phyloP scores from a whole-genome alignment of 768 basidiomycete genomes.

The Leccinum variicolor region DNA sequence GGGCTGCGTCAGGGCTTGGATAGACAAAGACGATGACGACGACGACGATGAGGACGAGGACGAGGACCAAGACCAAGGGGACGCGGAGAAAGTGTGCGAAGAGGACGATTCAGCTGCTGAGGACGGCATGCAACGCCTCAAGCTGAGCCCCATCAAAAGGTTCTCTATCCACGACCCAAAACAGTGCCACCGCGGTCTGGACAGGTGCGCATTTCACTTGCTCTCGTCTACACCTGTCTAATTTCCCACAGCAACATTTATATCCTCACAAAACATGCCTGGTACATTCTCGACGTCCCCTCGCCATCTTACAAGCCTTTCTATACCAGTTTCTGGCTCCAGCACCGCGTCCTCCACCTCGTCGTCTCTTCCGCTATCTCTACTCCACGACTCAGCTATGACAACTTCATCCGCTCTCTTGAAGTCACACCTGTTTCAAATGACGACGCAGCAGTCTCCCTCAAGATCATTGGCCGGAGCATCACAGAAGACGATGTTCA shows the following conservation, averaged over 20 bases:
- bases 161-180: conserved; percentile 44
- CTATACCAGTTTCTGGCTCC: conserved; percentile 46
- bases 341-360: conserved; percentile 49
- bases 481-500: conserved; percentile 43
- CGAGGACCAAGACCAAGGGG: conserved; percentile 22
- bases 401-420: conserved; percentile 38
- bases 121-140: conserved; percentile 30
- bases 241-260: conserved; percentile 53
- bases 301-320: conserved; percentile 42
- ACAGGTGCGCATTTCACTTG: conserved; percentile 36
- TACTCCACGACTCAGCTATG: conserved; percentile 35
- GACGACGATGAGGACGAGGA: conserved; percentile 24
- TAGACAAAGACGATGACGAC: conserved; percentile 31
- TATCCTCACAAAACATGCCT: conserved; percentile 56
- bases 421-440: conserved; percentile 26
- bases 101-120: conserved; percentile 1
- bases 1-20: conserved; percentile 37
- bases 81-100: conserved; percentile 11
- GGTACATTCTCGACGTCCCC: conserved; percentile 65
- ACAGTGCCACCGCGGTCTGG: conserved; percentile 29
- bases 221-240: conserved; percentile 4
- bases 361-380: conserved; percentile 37
- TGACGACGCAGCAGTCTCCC: conserved; percentile 31
- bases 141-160: conserved; percentile 42
- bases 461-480: conserved; percentile 41